Evolutionary conservation across 2,329 filamentous ascomycete genomes (phyloP).

Genomic region (Colletotrichum sansevieriae): DNA sequence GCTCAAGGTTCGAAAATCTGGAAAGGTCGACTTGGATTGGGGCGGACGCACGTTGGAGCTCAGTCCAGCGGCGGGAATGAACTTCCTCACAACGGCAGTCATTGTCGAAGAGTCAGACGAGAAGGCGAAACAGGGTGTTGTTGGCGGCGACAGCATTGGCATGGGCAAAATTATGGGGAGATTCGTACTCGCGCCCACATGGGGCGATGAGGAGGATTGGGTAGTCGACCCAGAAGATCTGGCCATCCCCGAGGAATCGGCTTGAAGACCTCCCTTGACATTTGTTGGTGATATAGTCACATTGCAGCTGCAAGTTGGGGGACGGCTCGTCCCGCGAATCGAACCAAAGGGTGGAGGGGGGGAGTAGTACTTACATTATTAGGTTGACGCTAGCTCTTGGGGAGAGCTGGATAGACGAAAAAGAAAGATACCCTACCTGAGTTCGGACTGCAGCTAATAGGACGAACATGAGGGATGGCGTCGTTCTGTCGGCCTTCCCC

Average conservation of each 20-base stretch:
- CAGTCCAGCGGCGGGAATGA: constrained; percentile 63
- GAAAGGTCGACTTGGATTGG: constrained; percentile 73
- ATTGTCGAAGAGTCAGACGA: constrained; percentile 70
- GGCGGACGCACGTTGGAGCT: constrained; percentile 69
- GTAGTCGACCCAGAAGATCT: constrained; percentile 55
- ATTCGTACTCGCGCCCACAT: constrained; percentile 71
- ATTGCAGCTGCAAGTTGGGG: too few species aligned
- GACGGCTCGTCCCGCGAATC: background rate
- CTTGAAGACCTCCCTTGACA: background rate
- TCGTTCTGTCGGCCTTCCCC: constrained; percentile 38
- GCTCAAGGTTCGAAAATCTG: constrained; percentile 71
- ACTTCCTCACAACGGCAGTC: constrained; percentile 70
- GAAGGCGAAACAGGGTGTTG: constrained; percentile 58
- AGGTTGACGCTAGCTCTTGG: background rate
- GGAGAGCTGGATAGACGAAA: constrained; percentile 24
- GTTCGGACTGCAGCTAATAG: constrained; percentile 28
- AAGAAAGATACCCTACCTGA: constrained; percentile 38
- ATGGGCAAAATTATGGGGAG: constrained; percentile 75
- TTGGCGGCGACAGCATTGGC: constrained; percentile 66
- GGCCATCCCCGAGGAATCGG: constrained; percentile 13
- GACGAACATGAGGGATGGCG: constrained; percentile 37
- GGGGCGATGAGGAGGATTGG: constrained; percentile 71
- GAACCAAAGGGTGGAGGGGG: too few species aligned
- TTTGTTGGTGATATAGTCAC: background rate
- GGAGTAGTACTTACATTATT: too few species aligned